phyloP scores from a whole-genome alignment of 2,329 filamentous ascomycete genomes.

The Bipolaris bicolor region DNA sequence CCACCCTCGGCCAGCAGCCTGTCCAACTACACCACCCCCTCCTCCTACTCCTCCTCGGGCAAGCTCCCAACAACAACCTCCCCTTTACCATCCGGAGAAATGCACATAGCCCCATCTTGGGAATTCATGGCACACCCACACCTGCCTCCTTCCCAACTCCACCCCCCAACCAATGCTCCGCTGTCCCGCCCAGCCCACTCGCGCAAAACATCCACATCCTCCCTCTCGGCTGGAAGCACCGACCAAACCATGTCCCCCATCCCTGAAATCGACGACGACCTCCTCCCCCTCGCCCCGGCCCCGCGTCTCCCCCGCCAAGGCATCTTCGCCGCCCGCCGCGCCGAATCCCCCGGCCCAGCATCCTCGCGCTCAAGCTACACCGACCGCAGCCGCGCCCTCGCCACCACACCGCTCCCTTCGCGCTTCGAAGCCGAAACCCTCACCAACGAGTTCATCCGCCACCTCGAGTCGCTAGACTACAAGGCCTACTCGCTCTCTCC shows the following conservation, averaged over 20 bases:
- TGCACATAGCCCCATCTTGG: conserved; percentile 44
- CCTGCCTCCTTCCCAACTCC: conserved; percentile 19
- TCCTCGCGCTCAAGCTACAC: conserved; percentile 39
- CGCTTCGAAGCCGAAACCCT: conserved; percentile 48
- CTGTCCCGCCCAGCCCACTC: conserved; percentile 33
- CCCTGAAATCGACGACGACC: conserved; percentile 38
- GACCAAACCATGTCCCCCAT: conserved; percentile 39
- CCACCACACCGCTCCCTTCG: conserved; percentile 39
- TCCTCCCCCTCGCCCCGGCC: conserved; percentile 34
- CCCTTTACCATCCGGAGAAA: conserved; percentile 8
- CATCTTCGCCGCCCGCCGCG: conserved; percentile 36
- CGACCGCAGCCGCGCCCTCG: conserved; percentile 42
- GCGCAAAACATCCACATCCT: conserved; percentile 43
- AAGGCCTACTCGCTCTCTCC: conserved; percentile 36
- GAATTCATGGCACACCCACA: conserved; percentile 40
- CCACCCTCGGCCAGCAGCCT: conserved; percentile 11
- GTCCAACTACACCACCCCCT: conserved; percentile 7
- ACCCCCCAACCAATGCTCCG: conserved; percentile 28
- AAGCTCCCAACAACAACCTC: too few species aligned
- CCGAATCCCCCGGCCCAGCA: conserved; percentile 35
- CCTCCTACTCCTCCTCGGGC: conserved; percentile 19
- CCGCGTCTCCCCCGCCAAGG: conserved; percentile 40
- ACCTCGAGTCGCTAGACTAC: conserved; percentile 34
- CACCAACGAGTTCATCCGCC: conserved; percentile 41
- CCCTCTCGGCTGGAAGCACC: conserved; percentile 36